These are phyloP conservation scores for Candida patagonica DNA, from an alignment of 805 yeast species.

Conservation along the genomic window DNA sequence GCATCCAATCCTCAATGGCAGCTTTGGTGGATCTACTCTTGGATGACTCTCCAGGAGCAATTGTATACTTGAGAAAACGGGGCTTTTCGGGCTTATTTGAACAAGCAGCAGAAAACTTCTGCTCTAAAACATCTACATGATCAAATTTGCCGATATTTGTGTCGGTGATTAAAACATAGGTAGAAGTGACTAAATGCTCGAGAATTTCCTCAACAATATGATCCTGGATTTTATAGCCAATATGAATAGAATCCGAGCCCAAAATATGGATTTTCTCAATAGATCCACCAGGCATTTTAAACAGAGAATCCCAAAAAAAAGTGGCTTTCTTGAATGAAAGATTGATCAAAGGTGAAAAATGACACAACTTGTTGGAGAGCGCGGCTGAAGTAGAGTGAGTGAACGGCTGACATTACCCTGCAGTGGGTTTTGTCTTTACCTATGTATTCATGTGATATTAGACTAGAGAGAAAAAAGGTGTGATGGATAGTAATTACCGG, in stretches of 20 bases:
- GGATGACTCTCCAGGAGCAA: constrained; percentile 89
- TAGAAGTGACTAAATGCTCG: constrained; percentile 60
- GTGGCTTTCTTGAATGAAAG: too few species aligned
- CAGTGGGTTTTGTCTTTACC: too few species aligned
- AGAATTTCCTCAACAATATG: constrained; percentile 67
- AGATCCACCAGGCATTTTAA: too few species aligned
- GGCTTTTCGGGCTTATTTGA: constrained; percentile 28
- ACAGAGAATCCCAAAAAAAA: too few species aligned
- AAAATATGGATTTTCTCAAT: constrained; percentile 29
- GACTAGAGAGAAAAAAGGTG: too few species aligned
- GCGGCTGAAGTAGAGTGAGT: too few species aligned
- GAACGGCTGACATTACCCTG: too few species aligned
- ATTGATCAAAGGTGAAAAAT: too few species aligned
- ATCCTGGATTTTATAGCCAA: constrained; percentile 72
- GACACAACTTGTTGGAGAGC: too few species aligned
- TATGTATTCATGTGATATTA: too few species aligned
- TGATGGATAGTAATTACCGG: too few species aligned
- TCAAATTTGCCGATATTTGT: constrained; percentile 46
- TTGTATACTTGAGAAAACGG: constrained; percentile 62
- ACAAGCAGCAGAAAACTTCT: constrained; percentile 34
- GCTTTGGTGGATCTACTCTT: constrained; percentile 87
- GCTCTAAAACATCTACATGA: constrained; percentile 38
- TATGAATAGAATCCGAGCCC: constrained; percentile 77
- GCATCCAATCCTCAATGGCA: constrained; percentile 80
- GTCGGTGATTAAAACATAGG: constrained; percentile 88